phyloP scores from a whole-genome alignment of 352 stramenopile species.

The Pythium diclinum region DNA sequence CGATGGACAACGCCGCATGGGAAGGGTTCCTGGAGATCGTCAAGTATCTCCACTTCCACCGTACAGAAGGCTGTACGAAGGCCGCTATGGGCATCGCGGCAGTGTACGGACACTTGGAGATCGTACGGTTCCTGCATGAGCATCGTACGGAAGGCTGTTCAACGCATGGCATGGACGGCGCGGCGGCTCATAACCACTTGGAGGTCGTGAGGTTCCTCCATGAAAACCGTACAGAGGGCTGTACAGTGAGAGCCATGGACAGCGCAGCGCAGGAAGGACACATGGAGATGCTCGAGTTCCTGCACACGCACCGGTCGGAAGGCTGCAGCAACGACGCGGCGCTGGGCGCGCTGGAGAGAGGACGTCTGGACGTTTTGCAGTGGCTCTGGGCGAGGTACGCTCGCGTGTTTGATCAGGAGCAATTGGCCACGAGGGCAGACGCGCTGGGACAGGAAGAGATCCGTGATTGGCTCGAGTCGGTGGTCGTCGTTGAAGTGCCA shows the following conservation, averaged over 20 bases:
- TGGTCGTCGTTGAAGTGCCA: neutral
- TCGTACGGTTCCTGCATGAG: conserved; percentile 55
- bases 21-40: conserved; percentile 50
- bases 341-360: conserved; percentile 21
- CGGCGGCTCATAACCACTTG: conserved; percentile 50
- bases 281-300: conserved; percentile 30
- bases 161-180: conserved; percentile 59
- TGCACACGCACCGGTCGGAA: conserved; percentile 19
- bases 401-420: conserved; percentile 14
- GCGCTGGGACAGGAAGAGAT: conserved; percentile 8
- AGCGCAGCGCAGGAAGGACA: conserved; percentile 26
- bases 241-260: conserved; percentile 31
- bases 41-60: conserved; percentile 54
- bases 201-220: conserved; percentile 54
- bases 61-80: conserved; percentile 50
- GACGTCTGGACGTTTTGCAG: conserved; percentile 23
- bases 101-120: conserved; percentile 45
- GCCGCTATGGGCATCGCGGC: conserved; percentile 64
- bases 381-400: conserved; percentile 27
- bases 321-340: conserved; percentile 28
- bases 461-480: conserved; percentile 16
- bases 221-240: conserved; percentile 53
- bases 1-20: conserved; percentile 74
- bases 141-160: conserved; percentile 56
- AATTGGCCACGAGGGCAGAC: conserved; percentile 16